A percentile compares a stretch with the other conserved stretches of the same genome.
These are phyloP conservation scores for Cordyceps militaris DNA, from an alignment of 2,329 filamentous ascomycete species.

Conservation along the genomic window DNA sequence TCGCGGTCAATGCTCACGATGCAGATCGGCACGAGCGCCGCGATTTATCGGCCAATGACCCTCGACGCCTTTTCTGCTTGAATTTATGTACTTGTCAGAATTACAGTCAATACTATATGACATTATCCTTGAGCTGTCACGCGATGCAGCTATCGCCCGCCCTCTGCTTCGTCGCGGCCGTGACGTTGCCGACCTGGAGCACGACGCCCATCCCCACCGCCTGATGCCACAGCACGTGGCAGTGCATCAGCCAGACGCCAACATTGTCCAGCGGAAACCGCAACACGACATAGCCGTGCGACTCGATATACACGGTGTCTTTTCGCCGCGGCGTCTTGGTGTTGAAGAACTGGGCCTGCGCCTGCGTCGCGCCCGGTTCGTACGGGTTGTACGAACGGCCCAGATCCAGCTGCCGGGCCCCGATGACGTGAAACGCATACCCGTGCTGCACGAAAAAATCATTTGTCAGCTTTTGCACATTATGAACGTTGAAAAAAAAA, in stretches of 20 bases:
- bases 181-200: conserved; percentile 13
- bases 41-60: no score
- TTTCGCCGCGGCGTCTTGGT: conserved; percentile 24
- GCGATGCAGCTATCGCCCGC: not conserved
- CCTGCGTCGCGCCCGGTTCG: not conserved
- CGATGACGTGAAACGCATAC: conserved; percentile 13
- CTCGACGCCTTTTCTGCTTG: no score
- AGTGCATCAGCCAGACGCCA: conserved; percentile 33
- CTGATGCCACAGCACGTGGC: conserved; percentile 30
- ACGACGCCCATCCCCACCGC: conserved; percentile 37
- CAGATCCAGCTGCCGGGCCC: conserved; percentile 5
- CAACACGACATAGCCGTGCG: conserved; percentile 29
- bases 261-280: conserved; percentile 29
- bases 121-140: no score
- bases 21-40: no score
- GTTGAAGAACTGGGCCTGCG: not conserved
- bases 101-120: no score
- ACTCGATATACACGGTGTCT: conserved; percentile 29
- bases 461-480: not conserved
- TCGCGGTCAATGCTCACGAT: no score
- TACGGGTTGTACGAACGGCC: conserved; percentile 12
- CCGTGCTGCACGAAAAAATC: conserved; percentile 16
- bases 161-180: not conserved
- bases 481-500: not conserved
- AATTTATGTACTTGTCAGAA: no score